Evolutionary conservation across 495 filamentous ascomycete species (phyloP).

Genomic region (Aspergillus sparsus): DNA sequence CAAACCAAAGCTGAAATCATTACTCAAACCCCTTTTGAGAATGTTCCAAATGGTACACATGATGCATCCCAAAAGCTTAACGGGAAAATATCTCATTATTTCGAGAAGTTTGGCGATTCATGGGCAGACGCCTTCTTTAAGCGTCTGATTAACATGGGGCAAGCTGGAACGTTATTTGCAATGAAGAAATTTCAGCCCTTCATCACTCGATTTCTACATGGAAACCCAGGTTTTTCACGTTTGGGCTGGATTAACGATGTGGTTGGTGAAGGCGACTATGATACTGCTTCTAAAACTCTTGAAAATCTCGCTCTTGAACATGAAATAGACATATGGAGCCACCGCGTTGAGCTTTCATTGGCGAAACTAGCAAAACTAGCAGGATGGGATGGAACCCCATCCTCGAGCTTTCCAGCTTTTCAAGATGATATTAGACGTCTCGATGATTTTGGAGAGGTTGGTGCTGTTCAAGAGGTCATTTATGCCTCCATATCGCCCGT

Average conservation of each 20-base stretch:
- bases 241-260: conserved; percentile 96
- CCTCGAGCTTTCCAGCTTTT: conserved; percentile 23
- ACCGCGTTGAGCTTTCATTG: conserved; percentile 87
- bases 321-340: conserved; percentile 80
- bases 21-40: conserved; percentile 10
- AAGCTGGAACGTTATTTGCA: conserved; percentile 65
- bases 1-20: conserved; percentile 34
- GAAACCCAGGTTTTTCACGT: conserved; percentile 65
- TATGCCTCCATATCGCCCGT: conserved; percentile 59
- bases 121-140: conserved; percentile 84
- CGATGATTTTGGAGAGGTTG: conserved; percentile 63
- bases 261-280: conserved; percentile 67
- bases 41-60: conserved; percentile 19
- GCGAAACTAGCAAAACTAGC: conserved; percentile 79
- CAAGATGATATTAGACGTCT: conserved; percentile 44
- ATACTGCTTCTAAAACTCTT: conserved; percentile 66
- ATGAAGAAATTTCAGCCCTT: conserved; percentile 62
- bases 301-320: conserved; percentile 61
- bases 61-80: conserved; percentile 39
- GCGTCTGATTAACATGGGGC: conserved; percentile 64
- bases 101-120: conserved; percentile 67
- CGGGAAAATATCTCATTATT: conserved; percentile 59
- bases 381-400: conserved; percentile 41
- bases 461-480: conserved; percentile 73
- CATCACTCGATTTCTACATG: conserved; percentile 74